Evolutionary conservation across 2,329 filamentous ascomycete species (phyloP).

Genomic region (Ceratocystiopsis minuta): DNA sequence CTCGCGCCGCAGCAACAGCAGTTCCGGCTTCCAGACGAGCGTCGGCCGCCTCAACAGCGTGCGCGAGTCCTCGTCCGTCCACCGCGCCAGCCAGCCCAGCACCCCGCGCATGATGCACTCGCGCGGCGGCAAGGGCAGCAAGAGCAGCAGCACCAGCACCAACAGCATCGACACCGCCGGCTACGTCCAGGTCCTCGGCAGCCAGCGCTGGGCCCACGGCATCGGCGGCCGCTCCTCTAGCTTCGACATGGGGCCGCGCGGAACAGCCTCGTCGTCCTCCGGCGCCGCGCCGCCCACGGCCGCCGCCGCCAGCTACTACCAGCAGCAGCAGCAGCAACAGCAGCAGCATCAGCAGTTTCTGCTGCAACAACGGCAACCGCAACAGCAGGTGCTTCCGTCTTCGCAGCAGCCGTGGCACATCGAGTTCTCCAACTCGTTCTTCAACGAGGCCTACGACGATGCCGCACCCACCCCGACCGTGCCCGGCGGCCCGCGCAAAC

Average conservation of each 20-base stretch:
- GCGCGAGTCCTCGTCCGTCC: conserved; percentile 24
- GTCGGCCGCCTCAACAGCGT: conserved; percentile 46
- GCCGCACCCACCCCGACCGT: conserved; percentile 76
- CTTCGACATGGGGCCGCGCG: conserved; percentile 46
- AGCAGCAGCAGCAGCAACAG: neutral
- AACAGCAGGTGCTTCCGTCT: neutral
- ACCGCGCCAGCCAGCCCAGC: conserved; percentile 19
- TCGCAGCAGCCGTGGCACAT: conserved; percentile 22
- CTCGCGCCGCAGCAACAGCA: conserved; percentile 62
- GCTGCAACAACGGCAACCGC: neutral
- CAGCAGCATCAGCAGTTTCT: too few relatives aligned
- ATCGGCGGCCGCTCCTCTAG: conserved; percentile 46
- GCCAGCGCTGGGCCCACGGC: conserved; percentile 38
- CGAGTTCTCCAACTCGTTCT: conserved; percentile 30
- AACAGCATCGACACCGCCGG: conserved; percentile 48
- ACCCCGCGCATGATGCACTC: conserved; percentile 31
- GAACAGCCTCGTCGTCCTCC: neutral
- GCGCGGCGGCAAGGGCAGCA: conserved; percentile 46
- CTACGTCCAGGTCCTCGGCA: conserved; percentile 37
- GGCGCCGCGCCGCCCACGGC: too few relatives aligned
- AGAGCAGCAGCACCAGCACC: conserved; percentile 47
- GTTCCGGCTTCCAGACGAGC: conserved; percentile 48
- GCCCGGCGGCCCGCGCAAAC: conserved; percentile 53
- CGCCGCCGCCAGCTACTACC: conserved; percentile 1
- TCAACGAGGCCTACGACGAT: conserved; percentile 44